Evolutionary conservation across 1,284 basidiomycete species (phyloP).

Genomic region (Pseudozyma sp.): DNA sequence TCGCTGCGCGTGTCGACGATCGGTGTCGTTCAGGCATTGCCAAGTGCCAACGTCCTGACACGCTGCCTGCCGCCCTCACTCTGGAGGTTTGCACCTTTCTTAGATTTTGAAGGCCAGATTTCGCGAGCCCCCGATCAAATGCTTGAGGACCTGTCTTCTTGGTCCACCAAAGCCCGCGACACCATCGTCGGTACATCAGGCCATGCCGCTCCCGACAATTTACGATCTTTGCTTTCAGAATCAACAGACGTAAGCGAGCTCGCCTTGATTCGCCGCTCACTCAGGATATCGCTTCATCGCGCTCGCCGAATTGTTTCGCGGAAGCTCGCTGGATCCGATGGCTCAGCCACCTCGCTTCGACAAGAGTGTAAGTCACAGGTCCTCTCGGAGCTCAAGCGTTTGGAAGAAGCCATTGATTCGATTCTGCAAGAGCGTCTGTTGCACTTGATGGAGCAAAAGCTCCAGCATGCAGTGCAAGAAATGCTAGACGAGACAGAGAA

Average conservation of each 20-base stretch:
- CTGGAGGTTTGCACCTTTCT: conserved; percentile 26
- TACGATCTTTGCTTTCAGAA: conserved; percentile 23
- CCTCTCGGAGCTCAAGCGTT: conserved; percentile 16
- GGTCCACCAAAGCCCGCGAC: conserved; percentile 38
- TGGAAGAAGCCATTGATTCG: conserved; percentile 26
- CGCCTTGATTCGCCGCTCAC: conserved; percentile 20
- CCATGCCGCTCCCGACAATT: conserved; percentile 9
- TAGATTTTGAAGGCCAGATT: conserved; percentile 16
- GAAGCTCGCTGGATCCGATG: conserved; percentile 6
- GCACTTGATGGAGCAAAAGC: conserved; percentile 27
- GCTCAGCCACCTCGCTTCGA: conserved; percentile 1
- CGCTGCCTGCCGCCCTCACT: conserved; percentile 36
- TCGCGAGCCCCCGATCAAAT: not conserved
- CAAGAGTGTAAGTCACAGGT: conserved; percentile 12
- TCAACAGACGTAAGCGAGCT: conserved; percentile 29
- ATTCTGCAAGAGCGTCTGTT: conserved; percentile 29
- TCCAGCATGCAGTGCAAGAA: conserved; percentile 18
- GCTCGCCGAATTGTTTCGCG: conserved; percentile 27
- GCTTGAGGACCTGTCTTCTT: conserved; percentile 16
- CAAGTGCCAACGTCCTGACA: conserved; percentile 33
- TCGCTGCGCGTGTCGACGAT: conserved; percentile 31
- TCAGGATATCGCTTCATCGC: conserved; percentile 20
- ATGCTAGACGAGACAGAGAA: conserved; percentile 14
- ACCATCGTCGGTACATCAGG: conserved; percentile 14
- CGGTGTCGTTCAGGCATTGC: conserved; percentile 30